Evolutionary conservation across 805 yeast species (phyloP).

Genomic region (Cyberlindnera amylophila): DNA sequence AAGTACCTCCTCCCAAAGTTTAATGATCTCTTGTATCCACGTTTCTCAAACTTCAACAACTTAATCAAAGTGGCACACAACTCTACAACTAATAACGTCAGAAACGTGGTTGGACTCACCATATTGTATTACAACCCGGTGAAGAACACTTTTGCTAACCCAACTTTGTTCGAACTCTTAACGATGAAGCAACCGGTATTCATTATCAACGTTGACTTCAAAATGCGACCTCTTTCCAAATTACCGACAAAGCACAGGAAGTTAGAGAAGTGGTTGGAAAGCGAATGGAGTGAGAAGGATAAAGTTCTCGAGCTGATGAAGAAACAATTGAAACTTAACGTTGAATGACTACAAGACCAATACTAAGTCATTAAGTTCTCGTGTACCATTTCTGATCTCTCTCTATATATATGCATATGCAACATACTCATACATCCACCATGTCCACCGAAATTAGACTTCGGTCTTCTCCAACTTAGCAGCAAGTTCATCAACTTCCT

Average conservation of each 20-base stretch:
- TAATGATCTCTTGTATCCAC: constrained; percentile 67
- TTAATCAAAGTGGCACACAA: constrained; percentile 30
- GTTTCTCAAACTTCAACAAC: constrained; percentile 58
- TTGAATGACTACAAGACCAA: constrained; percentile 5
- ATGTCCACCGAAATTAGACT: constrained; percentile 26
- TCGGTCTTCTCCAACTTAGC: constrained; percentile 54
- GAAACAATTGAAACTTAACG: constrained; percentile 27
- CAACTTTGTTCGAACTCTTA: constrained; percentile 36
- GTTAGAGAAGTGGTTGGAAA: constrained; percentile 74
- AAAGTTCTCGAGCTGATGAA: constrained; percentile 39
- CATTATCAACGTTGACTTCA: constrained; percentile 26
- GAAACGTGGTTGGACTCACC: constrained; percentile 32
- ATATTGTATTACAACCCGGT: constrained; percentile 36
- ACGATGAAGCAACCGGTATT: constrained; percentile 30
- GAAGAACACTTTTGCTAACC: constrained; percentile 29
- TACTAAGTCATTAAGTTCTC: not conserved
- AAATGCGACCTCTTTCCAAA: constrained; percentile 35
- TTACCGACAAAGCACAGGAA: constrained; percentile 51
- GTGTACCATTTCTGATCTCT: not conserved
- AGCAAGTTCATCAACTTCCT: constrained; percentile 54
- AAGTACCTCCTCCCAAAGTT: constrained; percentile 59
- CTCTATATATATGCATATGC: not conserved
- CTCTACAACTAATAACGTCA: constrained; percentile 4
- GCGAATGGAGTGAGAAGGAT: constrained; percentile 71
- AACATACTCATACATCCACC: not conserved